Evolutionary conservation across 805 yeast genomes (phyloP), one percentile per base, ranked within the genome.

Genomic region (Kodamaea leandrae): DNA sequence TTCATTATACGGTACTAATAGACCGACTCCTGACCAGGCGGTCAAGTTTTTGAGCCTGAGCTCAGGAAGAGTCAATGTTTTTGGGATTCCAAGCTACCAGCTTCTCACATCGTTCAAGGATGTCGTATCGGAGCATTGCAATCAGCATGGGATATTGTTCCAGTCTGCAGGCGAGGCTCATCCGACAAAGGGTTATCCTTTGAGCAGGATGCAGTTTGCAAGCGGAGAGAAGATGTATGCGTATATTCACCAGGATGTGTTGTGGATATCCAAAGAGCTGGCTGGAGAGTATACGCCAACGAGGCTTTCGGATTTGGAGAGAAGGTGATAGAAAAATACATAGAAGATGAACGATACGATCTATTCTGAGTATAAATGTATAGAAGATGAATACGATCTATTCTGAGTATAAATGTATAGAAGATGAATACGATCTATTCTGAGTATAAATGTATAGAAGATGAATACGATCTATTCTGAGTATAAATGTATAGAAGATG

Each of bases 161-260:
- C 68, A 71, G 4, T 43, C 59, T 14, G 43, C 46, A 8, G 32
- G 32, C 21, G 54, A 46, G 50, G 59, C 57, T 14, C 71, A 63
- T 38, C 53, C 60, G 4, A 45, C 51, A 1, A 51, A 65, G 36
- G 83, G 81, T 1, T 59, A 65, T 32, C 66, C 72, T 2, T 53
- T 80, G 30, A 77, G 67, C 54, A 59, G 64, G 21, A 56, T 81
- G 12, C 55, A 67, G 4, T 50, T 56, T 19, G 51, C 61, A 0
- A 41, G 34, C 4, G 72, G 73, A 6, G 55, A 51, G 17, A 58
- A 50, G 4, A 66, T 71, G 10, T 71, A 28, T 27, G 67, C 76
- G 12, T 86, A 76, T 46, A 69, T 86, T 5, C 74, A 74, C 25
- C 80, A 81, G 33, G 90, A 87, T 49, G 81, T 86, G 2, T 50